Evolutionary conservation across 768 basidiomycete species (phyloP).

Genomic region (Lanmaoa rubissima): DNA sequence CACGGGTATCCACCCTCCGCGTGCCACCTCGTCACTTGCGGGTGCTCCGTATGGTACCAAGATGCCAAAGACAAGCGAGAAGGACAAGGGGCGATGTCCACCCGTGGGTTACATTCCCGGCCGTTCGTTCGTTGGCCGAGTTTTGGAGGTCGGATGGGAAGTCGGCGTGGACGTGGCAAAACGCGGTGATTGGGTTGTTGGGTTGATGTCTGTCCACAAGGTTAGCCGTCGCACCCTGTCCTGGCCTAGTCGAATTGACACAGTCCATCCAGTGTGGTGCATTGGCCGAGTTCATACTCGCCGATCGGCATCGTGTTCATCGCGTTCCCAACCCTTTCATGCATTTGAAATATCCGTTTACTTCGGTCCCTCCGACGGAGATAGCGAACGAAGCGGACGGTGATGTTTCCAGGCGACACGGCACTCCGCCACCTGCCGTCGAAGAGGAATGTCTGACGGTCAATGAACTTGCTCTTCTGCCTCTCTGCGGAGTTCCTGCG

Average conservation of each 20-base stretch:
- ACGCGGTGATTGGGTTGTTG: constrained; percentile 87
- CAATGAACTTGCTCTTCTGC: constrained; percentile 78
- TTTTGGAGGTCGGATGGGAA: constrained; percentile 79
- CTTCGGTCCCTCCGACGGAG: constrained; percentile 15
- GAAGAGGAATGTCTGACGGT: constrained; percentile 40
- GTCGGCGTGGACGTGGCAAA: constrained; percentile 48
- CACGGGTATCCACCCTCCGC: constrained; percentile 44
- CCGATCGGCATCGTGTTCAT: constrained; percentile 75
- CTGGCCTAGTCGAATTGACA: constrained; percentile 8
- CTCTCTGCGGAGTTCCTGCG: constrained; percentile 77
- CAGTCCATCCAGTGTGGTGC: constrained; percentile 63
- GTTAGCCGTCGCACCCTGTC: constrained; percentile 41
- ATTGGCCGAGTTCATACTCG: constrained; percentile 83
- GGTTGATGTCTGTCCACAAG: constrained; percentile 76
- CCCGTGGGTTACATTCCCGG: constrained; percentile 79
- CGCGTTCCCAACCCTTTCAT: constrained; percentile 64
- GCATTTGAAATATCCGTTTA: constrained; percentile 29
- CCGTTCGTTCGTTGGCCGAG: constrained; percentile 81
- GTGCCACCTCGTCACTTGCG: constrained; percentile 10
- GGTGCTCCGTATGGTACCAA: constrained; percentile 24
- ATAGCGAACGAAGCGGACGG: constrained; percentile 4
- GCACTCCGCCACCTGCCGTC: constrained; percentile 5
- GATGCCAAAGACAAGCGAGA: constrained; percentile 21
- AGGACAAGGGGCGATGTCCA: constrained; percentile 25
- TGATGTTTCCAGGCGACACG: constrained; percentile 10